A percentile compares a stretch with the other conserved stretches of the same genome.
Evolutionary conservation across 179 eudicot genomes (phyloP).

Genomic region (Heliamphora pulchella): DNA sequence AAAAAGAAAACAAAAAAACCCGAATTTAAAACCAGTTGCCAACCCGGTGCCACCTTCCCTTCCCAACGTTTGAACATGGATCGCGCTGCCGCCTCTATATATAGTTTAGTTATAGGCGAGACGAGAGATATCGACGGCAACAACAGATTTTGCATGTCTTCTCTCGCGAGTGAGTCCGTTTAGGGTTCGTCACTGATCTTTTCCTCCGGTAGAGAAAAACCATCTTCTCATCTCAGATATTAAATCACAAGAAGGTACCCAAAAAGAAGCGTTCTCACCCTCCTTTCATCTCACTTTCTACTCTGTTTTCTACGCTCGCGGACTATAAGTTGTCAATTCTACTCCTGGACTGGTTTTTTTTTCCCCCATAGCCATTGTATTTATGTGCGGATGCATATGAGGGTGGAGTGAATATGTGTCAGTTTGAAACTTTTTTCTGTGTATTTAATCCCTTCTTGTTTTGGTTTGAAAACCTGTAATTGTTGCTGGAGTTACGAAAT

Average conservation of each 20-base stretch:
- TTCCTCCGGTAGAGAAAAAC: no score
- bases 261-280: background rate
- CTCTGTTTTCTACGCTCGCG: background rate
- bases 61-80: background rate
- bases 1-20: no score
- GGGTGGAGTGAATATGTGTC: background rate
- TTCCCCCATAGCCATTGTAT: background rate
- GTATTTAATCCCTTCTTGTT: background rate
- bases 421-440: background rate
- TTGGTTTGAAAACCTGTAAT: background rate
- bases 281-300: background rate
- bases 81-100: conserved; percentile 8
- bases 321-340: background rate
- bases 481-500: background rate
- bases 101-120: background rate
- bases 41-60: background rate
- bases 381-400: no score
- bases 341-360: background rate
- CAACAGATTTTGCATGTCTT: background rate
- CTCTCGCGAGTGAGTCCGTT: background rate
- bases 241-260: background rate
- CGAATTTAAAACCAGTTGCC: background rate
- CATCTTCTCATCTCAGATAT: background rate
- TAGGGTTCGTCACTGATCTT: background rate
- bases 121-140: background rate